These are phyloP conservation scores for Penicillium glabrum DNA, from an alignment of 2,329 filamentous ascomycete genomes.

Conservation along the genomic window DNA sequence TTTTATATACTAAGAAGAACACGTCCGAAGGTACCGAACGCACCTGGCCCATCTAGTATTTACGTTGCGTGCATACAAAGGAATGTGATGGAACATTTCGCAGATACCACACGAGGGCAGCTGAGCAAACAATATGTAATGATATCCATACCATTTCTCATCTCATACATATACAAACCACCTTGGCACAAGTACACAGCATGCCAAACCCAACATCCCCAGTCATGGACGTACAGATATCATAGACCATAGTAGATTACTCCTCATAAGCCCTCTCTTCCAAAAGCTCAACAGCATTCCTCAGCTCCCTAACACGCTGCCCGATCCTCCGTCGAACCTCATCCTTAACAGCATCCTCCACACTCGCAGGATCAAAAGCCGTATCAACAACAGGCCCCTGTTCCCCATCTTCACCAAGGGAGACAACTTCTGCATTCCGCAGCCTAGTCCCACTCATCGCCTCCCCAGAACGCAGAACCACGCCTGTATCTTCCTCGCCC, in stretches of 20 bases:
- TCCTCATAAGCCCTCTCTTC: slow-evolving; percentile 43
- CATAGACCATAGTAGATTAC: slow-evolving; percentile 8
- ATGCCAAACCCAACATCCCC: too few species aligned
- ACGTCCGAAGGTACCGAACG: too few species aligned
- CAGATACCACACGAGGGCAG: too few species aligned
- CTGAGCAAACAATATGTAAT: too few species aligned
- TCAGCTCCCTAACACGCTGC: slow-evolving; percentile 48
- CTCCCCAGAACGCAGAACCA: slow-evolving; percentile 1
- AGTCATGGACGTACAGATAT: too few species aligned
- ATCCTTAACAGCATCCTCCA: slow-evolving; percentile 33
- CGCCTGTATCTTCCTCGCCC: slow-evolving; percentile 13
- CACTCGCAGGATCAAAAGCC: slow-evolving; percentile 30
- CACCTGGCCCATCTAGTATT: too few species aligned
- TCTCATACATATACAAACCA: too few species aligned
- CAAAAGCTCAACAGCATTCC: slow-evolving; percentile 43
- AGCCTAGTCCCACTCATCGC: neutral
- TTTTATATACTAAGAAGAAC: too few species aligned
- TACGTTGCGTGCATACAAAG: too few species aligned
- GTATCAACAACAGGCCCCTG: slow-evolving; percentile 29
- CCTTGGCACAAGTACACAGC: too few species aligned
- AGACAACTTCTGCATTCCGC: neutral
- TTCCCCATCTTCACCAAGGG: neutral
- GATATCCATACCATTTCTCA: too few species aligned
- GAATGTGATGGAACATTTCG: too few species aligned
- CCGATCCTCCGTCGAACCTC: slow-evolving; percentile 47